phyloP scores from a whole-genome alignment of 2,329 filamentous ascomycete genomes.

The Xylaria sp. region DNA sequence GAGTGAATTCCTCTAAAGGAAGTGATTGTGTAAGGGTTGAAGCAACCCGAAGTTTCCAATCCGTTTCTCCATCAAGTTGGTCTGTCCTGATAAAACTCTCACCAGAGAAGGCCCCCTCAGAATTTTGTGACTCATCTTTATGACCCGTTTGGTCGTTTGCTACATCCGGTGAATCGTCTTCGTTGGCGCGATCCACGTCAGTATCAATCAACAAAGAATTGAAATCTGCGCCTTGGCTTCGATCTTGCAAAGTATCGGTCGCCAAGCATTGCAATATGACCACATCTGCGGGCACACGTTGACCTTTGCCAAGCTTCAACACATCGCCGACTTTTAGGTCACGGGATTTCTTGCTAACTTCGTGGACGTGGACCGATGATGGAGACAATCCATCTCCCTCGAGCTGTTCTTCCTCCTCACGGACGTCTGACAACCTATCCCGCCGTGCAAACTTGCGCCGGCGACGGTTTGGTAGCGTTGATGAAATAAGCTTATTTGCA shows the following conservation, averaged over 20 bases:
- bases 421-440: conserved; percentile 66
- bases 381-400: conserved; percentile 48
- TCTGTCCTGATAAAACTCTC: conserved; percentile 98
- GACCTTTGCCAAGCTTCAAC: conserved; percentile 89
- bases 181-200: conserved; percentile 33
- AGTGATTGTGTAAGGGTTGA: conserved; percentile 86
- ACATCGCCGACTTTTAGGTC: conserved; percentile 95
- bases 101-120: conserved; percentile 59
- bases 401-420: conserved; percentile 68
- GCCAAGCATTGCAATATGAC: conserved; percentile 85
- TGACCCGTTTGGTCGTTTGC: conserved; percentile 46
- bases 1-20: conserved; percentile 71
- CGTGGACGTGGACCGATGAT: conserved; percentile 60
- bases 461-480: conserved; percentile 45
- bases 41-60: conserved; percentile 94
- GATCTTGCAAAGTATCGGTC: conserved; percentile 53
- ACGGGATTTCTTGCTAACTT: conserved; percentile 79
- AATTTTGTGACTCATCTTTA: conserved; percentile 37
- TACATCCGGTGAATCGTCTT: conserved; percentile 40
- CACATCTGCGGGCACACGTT: conserved; percentile 92
- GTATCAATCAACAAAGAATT: conserved; percentile 51
- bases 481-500: conserved; percentile 55
- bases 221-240: conserved; percentile 41
- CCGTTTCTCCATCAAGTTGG: conserved; percentile 95
- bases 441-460: conserved; percentile 45